These are phyloP conservation scores for Pythium aphanidermatum DNA, from an alignment of 352 stramenopile genomes.

Conservation along the genomic window DNA sequence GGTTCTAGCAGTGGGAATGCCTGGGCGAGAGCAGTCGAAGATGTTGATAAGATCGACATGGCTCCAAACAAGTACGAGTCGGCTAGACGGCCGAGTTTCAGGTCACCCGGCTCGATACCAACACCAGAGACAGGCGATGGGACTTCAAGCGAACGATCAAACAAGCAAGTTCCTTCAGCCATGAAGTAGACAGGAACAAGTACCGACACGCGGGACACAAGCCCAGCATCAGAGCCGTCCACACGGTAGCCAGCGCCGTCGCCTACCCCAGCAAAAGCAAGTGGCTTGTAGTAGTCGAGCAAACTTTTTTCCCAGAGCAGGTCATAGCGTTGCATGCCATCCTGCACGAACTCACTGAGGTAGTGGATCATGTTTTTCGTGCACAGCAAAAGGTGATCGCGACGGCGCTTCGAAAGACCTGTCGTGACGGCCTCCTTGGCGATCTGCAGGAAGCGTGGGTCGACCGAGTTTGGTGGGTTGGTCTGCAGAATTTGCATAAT, in stretches of 20 bases:
- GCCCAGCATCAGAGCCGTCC: constrained; percentile 41
- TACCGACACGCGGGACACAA: constrained; percentile 67
- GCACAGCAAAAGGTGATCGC: constrained; percentile 67
- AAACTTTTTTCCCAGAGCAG: constrained; percentile 83
- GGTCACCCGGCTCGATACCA: constrained; percentile 52
- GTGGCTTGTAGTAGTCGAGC: constrained; percentile 71
- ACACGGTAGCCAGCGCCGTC: constrained; percentile 65
- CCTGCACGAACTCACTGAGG: constrained; percentile 79
- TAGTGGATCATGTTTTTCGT: constrained; percentile 85
- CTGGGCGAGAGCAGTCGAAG: constrained; percentile 64
- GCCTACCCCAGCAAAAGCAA: constrained; percentile 66
- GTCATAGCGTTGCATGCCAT: constrained; percentile 73
- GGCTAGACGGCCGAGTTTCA: constrained; percentile 57
- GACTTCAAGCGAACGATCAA: constrained; percentile 62
- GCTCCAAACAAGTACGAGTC: constrained; percentile 80
- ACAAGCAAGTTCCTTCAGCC: constrained; percentile 70
- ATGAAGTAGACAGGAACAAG: constrained; percentile 76
- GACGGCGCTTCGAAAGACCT: constrained; percentile 54
- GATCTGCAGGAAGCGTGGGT: constrained; percentile 56
- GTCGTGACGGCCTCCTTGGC: constrained; percentile 61
- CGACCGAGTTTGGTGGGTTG: constrained; percentile 32
- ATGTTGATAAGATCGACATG: constrained; percentile 77
- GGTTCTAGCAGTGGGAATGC: constrained; percentile 59
- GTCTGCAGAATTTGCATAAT: constrained; percentile 58
- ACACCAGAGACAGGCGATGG: constrained; percentile 55